These are phyloP conservation scores for Pseudogymnoascus sp. DNA, from an alignment of 2,329 filamentous ascomycete species.

Conservation along the genomic window DNA sequence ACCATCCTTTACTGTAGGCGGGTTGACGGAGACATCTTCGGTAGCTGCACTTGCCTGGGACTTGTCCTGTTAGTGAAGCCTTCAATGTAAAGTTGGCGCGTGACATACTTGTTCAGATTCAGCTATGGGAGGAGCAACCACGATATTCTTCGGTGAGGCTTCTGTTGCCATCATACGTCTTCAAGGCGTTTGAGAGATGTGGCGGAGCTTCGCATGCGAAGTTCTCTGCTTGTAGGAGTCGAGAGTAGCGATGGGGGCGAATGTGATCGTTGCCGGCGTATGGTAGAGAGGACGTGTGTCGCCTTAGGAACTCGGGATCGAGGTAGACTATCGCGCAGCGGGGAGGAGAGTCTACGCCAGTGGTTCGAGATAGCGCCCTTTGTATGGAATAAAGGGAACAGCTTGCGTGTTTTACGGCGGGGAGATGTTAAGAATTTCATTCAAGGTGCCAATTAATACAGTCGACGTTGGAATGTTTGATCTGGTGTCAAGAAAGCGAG, in stretches of 20 bases:
- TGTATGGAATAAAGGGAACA: neutral
- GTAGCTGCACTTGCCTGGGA: constrained; percentile 24
- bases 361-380: constrained; percentile 3
- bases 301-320: constrained; percentile 4
- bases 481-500: constrained; percentile 7
- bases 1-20: constrained; percentile 38
- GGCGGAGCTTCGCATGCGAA: constrained; percentile 27
- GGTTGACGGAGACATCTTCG: constrained; percentile 37
- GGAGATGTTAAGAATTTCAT: constrained; percentile 1
- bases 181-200: constrained; percentile 28
- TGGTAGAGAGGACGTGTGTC: constrained; percentile 6
- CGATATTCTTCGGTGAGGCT: constrained; percentile 42
- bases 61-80: neutral
- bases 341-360: neutral
- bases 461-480: constrained; percentile 7
- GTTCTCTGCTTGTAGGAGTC: constrained; percentile 11
- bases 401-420: neutral
- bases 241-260: neutral
- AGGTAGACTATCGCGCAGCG: neutral
- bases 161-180: constrained; percentile 59
- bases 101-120: constrained; percentile 11
- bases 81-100: constrained; percentile 6
- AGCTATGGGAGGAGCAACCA: constrained; percentile 19
- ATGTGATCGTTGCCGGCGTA: constrained; percentile 1
- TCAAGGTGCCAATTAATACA: neutral